Conservation (phyloP, 2,329 filamentous ascomycete species). For the Aotearoamyces nothofagi region DNA sequence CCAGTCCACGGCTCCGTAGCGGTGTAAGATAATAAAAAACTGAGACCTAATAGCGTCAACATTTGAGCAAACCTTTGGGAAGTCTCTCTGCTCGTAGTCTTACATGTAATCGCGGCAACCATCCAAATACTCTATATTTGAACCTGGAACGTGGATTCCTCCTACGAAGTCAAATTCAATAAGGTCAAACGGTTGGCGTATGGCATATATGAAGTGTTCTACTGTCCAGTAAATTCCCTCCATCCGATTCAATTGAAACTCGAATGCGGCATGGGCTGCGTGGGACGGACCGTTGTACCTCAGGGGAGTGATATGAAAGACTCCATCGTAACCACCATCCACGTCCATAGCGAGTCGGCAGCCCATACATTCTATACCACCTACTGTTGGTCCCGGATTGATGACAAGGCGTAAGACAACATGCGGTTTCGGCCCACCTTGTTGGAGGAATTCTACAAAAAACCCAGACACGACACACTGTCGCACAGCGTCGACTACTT, state of each 20-base stretch:
- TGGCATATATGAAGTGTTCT: not conserved
- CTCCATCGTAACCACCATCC: constrained; percentile 1
- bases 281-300: not conserved
- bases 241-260: constrained; percentile 1
- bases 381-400: not conserved
- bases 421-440: constrained; percentile 1
- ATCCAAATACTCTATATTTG: not conserved
- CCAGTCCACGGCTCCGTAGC: constrained; percentile 1
- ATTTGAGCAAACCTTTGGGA: not conserved
- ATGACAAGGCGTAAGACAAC: not conserved
- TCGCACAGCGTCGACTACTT: constrained; percentile 1
- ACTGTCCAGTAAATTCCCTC: no score
- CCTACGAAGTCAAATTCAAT: not conserved
- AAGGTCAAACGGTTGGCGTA: not conserved
- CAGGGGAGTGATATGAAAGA: constrained; percentile 2
- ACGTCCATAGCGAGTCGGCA: constrained; percentile 1
- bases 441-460: constrained; percentile 1
- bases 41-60: not conserved
- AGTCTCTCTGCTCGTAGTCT: not conserved
- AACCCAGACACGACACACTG: not conserved
- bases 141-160: not conserved
- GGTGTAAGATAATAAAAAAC: constrained; percentile 1
- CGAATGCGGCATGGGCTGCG: constrained; percentile 1
- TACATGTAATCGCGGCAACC: not conserved
- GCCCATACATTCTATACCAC: not conserved